These are phyloP conservation scores for Ceratorhiza oryzae-sativae DNA, from an alignment of 1,284 basidiomycete genomes.

Conservation along the genomic window DNA sequence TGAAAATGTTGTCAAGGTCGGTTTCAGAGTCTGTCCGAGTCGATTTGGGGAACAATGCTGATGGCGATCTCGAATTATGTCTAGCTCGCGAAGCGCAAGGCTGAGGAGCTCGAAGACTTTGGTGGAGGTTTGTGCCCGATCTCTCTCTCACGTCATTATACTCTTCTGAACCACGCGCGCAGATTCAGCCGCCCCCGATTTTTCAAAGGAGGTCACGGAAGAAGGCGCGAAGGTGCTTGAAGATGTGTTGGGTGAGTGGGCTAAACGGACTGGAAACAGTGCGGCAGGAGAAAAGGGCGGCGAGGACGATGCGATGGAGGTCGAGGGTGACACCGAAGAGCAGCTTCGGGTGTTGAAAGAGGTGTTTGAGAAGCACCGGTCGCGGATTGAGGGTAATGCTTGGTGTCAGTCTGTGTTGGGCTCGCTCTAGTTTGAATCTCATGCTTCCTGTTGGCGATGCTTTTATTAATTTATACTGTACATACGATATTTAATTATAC, in stretches of 20 bases:
- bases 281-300: slow-evolving; percentile 50
- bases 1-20: slow-evolving; percentile 87
- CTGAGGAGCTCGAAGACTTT: slow-evolving; percentile 96
- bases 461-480: slow-evolving; percentile 15
- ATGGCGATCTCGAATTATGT: slow-evolving; percentile 38
- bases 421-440: slow-evolving; percentile 50
- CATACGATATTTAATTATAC: slow-evolving; percentile 21
- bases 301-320: slow-evolving; percentile 67
- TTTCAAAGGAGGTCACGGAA: slow-evolving; percentile 66
- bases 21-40: slow-evolving; percentile 38
- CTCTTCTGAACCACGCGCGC: slow-evolving; percentile 44
- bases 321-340: slow-evolving; percentile 56
- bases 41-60: slow-evolving; percentile 15
- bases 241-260: slow-evolving; percentile 81
- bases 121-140: slow-evolving; percentile 58
- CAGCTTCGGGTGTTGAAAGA: slow-evolving; percentile 72
- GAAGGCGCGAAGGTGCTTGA: slow-evolving; percentile 84
- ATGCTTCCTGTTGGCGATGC: not conserved
- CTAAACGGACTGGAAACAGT: slow-evolving; percentile 50
- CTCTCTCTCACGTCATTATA: slow-evolving; percentile 5
- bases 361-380: slow-evolving; percentile 71
- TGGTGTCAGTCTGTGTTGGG: slow-evolving; percentile 76
- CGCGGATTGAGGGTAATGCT: slow-evolving; percentile 72
- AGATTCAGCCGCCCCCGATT: slow-evolving; percentile 57
- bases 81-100: slow-evolving; percentile 94